Evolutionary conservation across 305 asterid genomes (phyloP).

Genomic region (Lippia alba): DNA sequence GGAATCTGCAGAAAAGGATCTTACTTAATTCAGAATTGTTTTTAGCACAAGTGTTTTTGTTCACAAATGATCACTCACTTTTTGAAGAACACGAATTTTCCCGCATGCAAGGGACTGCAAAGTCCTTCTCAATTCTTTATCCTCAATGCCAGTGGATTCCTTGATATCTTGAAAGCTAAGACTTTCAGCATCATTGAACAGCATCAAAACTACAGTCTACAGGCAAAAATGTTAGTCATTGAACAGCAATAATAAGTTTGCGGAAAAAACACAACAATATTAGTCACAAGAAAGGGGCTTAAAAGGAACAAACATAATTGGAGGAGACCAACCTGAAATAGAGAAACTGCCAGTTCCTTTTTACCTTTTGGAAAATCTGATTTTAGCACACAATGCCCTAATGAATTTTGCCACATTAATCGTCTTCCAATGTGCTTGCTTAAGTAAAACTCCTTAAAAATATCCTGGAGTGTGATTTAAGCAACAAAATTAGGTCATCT

Average conservation of each 20-base stretch:
- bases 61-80: slow-evolving; percentile 51
- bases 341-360: slow-evolving; percentile 98
- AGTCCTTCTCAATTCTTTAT: slow-evolving; percentile 87
- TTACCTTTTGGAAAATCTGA: slow-evolving; percentile 88
- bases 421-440: slow-evolving; percentile 97
- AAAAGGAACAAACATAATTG: background rate
- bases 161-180: slow-evolving; percentile 88
- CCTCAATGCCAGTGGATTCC: slow-evolving; percentile 88
- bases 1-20: slow-evolving; percentile 66
- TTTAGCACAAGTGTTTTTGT: slow-evolving; percentile 1
- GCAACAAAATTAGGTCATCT: slow-evolving; percentile 11
- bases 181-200: slow-evolving; percentile 80
- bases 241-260: background rate
- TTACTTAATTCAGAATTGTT: slow-evolving; percentile 21
- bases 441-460: slow-evolving; percentile 91
- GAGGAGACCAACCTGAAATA: slow-evolving; percentile 80
- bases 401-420: slow-evolving; percentile 97
- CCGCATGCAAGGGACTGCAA: slow-evolving; percentile 99
- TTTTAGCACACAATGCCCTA: slow-evolving; percentile 95
- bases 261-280: background rate
- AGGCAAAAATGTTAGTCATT: slow-evolving; percentile 48
- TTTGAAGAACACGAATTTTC: slow-evolving; percentile 87
- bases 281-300: background rate
- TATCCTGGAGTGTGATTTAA: slow-evolving; percentile 61
- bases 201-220: slow-evolving; percentile 92